Evolutionary conservation across 1,284 basidiomycete genomes (phyloP).

Genomic region (Ceratobasidium papillatum): DNA sequence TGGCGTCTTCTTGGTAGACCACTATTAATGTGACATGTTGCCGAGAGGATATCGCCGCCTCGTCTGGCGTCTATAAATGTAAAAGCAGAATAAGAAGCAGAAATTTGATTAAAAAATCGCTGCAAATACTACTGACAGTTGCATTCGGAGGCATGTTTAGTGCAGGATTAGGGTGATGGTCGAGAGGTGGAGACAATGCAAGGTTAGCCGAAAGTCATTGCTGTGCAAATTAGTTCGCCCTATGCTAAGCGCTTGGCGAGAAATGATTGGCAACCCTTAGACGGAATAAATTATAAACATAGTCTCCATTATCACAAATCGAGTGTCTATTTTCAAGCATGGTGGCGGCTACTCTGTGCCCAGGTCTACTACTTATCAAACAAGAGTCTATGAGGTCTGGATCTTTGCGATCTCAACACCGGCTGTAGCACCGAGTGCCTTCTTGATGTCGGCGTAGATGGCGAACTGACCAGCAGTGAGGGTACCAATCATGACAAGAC

Average conservation of each 20-base stretch:
- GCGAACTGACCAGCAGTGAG: conserved; percentile 62
- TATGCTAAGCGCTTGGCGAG: not conserved
- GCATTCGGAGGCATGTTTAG: not conserved
- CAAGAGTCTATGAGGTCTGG: conserved; percentile 20
- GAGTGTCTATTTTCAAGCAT: conserved; percentile 30
- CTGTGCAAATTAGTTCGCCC: conserved; percentile 1
- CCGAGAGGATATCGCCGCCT: not conserved
- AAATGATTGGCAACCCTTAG: not conserved
- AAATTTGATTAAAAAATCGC: not conserved
- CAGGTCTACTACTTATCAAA: not conserved
- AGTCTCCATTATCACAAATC: not conserved
- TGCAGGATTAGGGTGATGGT: not conserved
- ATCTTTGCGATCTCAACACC: conserved; percentile 53
- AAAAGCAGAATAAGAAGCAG: not conserved
- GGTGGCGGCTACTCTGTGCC: not conserved
- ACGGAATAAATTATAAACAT: not conserved
- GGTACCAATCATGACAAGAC: conserved; percentile 60
- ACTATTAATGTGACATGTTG: not conserved
- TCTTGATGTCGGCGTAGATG: conserved; percentile 60
- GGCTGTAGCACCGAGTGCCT: conserved; percentile 57
- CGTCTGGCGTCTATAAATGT: not conserved
- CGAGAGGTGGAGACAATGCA: not conserved
- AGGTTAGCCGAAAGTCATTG: not conserved
- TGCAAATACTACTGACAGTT: not conserved
- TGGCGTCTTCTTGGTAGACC: not conserved